phyloP scores from a whole-genome alignment of 768 basidiomycete species.

The Pleurotus tuber-regium region DNA sequence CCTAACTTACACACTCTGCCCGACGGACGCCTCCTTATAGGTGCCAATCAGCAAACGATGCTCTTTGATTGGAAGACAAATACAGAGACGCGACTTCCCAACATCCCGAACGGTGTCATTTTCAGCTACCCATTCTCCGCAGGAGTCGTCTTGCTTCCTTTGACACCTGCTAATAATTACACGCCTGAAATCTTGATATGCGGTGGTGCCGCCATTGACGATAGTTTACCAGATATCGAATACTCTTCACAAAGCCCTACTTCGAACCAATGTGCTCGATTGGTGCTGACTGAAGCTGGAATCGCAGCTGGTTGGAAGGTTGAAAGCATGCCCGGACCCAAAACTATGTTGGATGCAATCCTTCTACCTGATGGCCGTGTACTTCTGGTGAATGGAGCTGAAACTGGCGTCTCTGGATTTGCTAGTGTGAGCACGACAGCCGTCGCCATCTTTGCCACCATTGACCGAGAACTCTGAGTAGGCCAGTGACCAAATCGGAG shows the following conservation, averaged over 20 bases:
- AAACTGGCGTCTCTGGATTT: conserved; percentile 39
- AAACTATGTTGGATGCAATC: conserved; percentile 36
- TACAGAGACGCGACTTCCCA: conserved; percentile 36
- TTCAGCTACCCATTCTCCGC: conserved; percentile 39
- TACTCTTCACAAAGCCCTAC: conserved; percentile 37
- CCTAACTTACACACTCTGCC: conserved; percentile 34
- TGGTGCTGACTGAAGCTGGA: conserved; percentile 38
- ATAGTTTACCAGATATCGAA: conserved; percentile 24
- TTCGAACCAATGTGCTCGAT: conserved; percentile 39
- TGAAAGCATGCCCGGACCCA: conserved; percentile 38
- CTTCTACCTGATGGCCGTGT: conserved; percentile 39
- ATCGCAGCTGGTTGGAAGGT: conserved; percentile 44
- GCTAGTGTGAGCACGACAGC: conserved; percentile 26
- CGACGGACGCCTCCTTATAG: conserved; percentile 39
- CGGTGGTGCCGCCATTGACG: conserved; percentile 37
- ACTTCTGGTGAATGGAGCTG: conserved; percentile 40
- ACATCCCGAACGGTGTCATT: conserved; percentile 43
- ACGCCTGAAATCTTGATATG: conserved; percentile 46
- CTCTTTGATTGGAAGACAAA: conserved; percentile 38
- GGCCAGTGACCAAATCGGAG: too few relatives aligned
- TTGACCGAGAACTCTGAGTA: too few relatives aligned
- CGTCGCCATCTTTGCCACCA: too few relatives aligned
- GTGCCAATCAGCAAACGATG: conserved; percentile 39
- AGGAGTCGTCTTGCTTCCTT: conserved; percentile 33
- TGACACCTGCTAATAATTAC: conserved; percentile 34